phyloP scores from a whole-genome alignment of 73 alveolate genomes.

The Strombidium stylifer region DNA sequence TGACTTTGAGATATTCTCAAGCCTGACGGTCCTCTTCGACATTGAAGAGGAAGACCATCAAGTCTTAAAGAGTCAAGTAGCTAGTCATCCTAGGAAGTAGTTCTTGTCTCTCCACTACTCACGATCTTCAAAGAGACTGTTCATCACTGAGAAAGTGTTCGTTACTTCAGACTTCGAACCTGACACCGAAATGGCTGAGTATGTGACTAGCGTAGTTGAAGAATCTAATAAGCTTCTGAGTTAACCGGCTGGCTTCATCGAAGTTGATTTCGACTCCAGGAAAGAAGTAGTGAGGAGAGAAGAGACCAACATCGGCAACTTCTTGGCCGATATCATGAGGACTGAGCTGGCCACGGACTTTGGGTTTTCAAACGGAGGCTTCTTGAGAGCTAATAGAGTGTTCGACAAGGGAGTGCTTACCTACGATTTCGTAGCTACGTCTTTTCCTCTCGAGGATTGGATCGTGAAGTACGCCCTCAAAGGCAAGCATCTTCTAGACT shows the following conservation, averaged over 20 bases:
- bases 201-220: conserved; percentile 28
- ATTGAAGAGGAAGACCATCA: not conserved
- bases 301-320: conserved; percentile 71
- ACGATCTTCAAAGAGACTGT: not conserved
- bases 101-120: conserved; percentile 1
- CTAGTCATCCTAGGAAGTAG: not conserved
- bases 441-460: conserved; percentile 67
- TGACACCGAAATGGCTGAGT: conserved; percentile 39
- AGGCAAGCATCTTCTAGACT: conserved; percentile 49
- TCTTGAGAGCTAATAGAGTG: conserved; percentile 61
- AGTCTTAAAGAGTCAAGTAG: not conserved
- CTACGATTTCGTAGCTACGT: conserved; percentile 34
- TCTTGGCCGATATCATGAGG: conserved; percentile 67
- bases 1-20: conserved; percentile 63
- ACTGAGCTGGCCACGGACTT: conserved; percentile 58
- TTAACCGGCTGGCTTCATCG: conserved; percentile 51
- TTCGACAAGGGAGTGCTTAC: conserved; percentile 59
- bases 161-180: conserved; percentile 1
- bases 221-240: conserved; percentile 35
- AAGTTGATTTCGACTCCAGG: conserved; percentile 61
- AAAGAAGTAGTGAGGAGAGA: conserved; percentile 36
- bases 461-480: conserved; percentile 40
- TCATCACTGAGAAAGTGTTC: not conserved
- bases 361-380: conserved; percentile 67
- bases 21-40: conserved; percentile 14